A percentile compares a stretch with the other conserved stretches of the same genome.
Conservation (phyloP, 2,329 filamentous ascomycete species). For the Diaporthe australafricana region DNA sequence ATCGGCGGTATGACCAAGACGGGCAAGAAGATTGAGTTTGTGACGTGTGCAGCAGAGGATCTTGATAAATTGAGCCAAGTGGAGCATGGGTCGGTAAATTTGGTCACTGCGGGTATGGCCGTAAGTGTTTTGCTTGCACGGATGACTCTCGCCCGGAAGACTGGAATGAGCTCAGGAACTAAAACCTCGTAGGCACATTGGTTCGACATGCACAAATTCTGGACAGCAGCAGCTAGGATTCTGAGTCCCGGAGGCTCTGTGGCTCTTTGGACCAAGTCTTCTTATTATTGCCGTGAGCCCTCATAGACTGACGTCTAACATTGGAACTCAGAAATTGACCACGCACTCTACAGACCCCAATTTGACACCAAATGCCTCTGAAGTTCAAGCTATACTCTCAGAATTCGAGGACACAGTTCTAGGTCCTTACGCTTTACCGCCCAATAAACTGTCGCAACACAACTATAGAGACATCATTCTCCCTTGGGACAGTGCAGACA, state of each 20-base stretch:
- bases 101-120: conserved; percentile 43
- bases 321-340: background rate
- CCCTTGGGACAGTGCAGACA: conserved; percentile 54
- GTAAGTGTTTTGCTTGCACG: conserved; percentile 35
- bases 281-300: conserved; percentile 42
- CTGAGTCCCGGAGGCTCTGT: conserved; percentile 61
- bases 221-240: conserved; percentile 53
- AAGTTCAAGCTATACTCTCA: conserved; percentile 49
- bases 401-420: conserved; percentile 51
- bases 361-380: conserved; percentile 36
- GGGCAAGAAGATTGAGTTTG: conserved; percentile 40
- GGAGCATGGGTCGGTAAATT: conserved; percentile 40
- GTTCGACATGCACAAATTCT: conserved; percentile 62
- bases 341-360: conserved; percentile 51
- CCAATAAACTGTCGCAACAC: conserved; percentile 51
- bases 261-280: conserved; percentile 54
- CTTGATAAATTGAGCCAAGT: conserved; percentile 40
- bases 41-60: conserved; percentile 42
- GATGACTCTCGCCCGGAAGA: background rate
- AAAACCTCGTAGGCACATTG: conserved; percentile 53
- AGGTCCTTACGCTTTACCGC: conserved; percentile 48
- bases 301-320: background rate
- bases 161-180: background rate
- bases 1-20: conserved; percentile 40
- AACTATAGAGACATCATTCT: conserved; percentile 55